These are phyloP conservation scores for Ustilago loliicola DNA, from an alignment of 1,284 basidiomycete genomes.

Conservation along the genomic window DNA sequence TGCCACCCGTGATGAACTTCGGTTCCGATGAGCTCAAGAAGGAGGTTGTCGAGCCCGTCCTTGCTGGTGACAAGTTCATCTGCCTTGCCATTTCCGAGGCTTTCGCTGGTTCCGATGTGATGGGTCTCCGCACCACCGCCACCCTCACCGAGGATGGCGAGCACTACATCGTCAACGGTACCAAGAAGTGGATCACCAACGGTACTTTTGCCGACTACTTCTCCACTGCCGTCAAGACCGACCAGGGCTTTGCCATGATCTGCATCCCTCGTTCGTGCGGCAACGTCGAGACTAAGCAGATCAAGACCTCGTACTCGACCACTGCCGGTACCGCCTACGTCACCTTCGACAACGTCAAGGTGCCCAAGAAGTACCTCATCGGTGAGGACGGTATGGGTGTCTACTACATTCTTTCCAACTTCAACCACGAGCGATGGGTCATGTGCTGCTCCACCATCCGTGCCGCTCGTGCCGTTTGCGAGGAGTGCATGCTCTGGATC, in stretches of 20 bases:
- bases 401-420: constrained; percentile 77
- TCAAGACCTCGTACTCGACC: constrained; percentile 75
- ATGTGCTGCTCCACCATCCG: constrained; percentile 81
- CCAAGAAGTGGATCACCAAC: constrained; percentile 88
- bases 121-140: constrained; percentile 78
- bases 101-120: constrained; percentile 90
- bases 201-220: constrained; percentile 77
- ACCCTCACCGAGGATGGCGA: constrained; percentile 84
- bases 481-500: constrained; percentile 67
- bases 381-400: constrained; percentile 86
- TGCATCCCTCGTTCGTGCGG: constrained; percentile 75
- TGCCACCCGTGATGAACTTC: constrained; percentile 80
- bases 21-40: constrained; percentile 82
- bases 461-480: constrained; percentile 71
- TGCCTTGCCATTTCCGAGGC: constrained; percentile 89
- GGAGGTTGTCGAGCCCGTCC: constrained; percentile 82
- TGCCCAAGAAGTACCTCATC: constrained; percentile 86
- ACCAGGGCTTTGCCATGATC: constrained; percentile 87
- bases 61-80: constrained; percentile 84
- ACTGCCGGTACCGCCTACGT: constrained; percentile 80
- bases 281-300: constrained; percentile 83
- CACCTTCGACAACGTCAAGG: constrained; percentile 87
- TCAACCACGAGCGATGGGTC: constrained; percentile 74
- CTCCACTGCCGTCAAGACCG: constrained; percentile 71
- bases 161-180: constrained; percentile 71